These are phyloP conservation scores for Lanmaoa pseudosensibilis DNA, from an alignment of 768 basidiomycete species.

Conservation along the genomic window DNA sequence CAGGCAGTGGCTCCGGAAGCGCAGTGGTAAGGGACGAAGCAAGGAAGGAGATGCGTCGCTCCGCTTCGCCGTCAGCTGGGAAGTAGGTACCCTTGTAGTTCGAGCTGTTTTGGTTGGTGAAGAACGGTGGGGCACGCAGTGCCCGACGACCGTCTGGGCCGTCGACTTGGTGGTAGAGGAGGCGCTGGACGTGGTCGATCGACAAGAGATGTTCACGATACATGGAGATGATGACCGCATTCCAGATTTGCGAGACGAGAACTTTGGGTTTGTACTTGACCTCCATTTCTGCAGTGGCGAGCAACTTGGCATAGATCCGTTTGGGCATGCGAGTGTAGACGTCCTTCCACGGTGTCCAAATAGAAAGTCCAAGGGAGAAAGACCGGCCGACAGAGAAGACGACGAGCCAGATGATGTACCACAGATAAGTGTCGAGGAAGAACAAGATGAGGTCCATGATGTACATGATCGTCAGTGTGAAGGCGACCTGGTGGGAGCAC, in stretches of 20 bases:
- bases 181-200: conserved; percentile 96
- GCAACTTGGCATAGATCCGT: conserved; percentile 94
- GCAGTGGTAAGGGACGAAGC: conserved; percentile 96
- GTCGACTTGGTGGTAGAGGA: conserved; percentile 96
- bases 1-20: conserved; percentile 90
- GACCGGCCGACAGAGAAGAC: conserved; percentile 90
- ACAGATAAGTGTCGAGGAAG: conserved; percentile 99
- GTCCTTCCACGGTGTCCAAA: conserved; percentile 99
- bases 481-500: conserved; percentile 91
- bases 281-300: conserved; percentile 97
- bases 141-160: conserved; percentile 86
- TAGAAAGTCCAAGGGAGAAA: conserved; percentile 90
- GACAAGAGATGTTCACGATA: conserved; percentile 97
- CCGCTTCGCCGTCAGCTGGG: conserved; percentile 91
- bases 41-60: conserved; percentile 98
- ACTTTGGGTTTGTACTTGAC: conserved; percentile 99
- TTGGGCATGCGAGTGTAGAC: conserved; percentile 95
- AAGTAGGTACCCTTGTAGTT: conserved; percentile 83
- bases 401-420: conserved; percentile 99
- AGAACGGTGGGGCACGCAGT: conserved; percentile 95
- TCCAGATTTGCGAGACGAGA: conserved; percentile 98
- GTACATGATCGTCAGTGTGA: conserved; percentile 97
- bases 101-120: conserved; percentile 84
- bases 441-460: conserved; percentile 96
- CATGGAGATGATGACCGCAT: conserved; percentile 99